Conservation (phyloP, 2,329 filamentous ascomycete species). For the Alternaria incomplexa region DNA sequence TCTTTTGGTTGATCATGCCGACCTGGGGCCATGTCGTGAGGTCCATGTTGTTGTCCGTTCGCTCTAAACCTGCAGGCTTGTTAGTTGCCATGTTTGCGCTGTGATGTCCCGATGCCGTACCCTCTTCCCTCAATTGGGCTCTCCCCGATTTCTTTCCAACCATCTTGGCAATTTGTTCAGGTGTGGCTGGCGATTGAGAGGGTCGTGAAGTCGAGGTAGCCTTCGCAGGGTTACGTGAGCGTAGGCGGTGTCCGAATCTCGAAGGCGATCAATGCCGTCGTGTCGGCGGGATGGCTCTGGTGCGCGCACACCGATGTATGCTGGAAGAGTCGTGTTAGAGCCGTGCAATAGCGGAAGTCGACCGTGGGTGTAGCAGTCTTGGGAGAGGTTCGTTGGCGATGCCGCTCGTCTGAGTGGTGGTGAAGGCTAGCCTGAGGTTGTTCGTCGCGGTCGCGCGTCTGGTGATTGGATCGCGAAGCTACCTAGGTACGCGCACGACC, state of each 20-base stretch:
- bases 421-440: constrained; percentile 8
- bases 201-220: background rate
- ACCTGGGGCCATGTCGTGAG: constrained; percentile 93
- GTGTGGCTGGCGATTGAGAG: background rate
- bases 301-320: background rate
- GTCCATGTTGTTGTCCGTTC: constrained; percentile 98
- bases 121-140: constrained; percentile 66
- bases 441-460: constrained; percentile 20
- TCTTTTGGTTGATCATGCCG: constrained; percentile 96
- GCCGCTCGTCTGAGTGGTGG: background rate
- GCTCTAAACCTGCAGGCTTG: constrained; percentile 74
- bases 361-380: background rate
- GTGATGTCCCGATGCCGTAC: constrained; percentile 37
- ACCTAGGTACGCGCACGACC: background rate
- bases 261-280: background rate
- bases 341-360: background rate
- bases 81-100: constrained; percentile 10
- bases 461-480: constrained; percentile 23
- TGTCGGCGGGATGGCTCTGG: background rate
- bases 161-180: constrained; percentile 52
- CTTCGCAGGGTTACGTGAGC: background rate
- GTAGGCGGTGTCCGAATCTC: constrained; percentile 6
- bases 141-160: constrained; percentile 71
- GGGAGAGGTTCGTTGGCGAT: background rate
- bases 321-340: background rate